Percentiles rank a stretch among this genome's conserved stretches.
Evolutionary conservation across 2,329 filamentous ascomycete genomes (phyloP).

Genomic region (Clonostachys solani): DNA sequence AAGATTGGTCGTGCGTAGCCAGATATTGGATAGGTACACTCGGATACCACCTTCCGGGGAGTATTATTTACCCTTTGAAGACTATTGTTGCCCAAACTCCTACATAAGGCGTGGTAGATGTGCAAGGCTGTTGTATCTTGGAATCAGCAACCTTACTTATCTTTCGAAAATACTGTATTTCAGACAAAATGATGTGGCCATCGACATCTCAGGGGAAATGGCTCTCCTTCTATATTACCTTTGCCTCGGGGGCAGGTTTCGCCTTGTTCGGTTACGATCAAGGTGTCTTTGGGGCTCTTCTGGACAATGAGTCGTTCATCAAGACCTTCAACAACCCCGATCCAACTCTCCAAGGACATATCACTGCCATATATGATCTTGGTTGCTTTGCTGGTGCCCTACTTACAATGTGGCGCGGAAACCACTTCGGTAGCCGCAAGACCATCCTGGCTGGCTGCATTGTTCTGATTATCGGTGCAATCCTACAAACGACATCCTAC

Average conservation of each 20-base stretch:
- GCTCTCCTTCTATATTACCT: slow-evolving; percentile 3
- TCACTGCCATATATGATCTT: slow-evolving; percentile 34
- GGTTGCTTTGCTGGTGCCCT: slow-evolving; percentile 42
- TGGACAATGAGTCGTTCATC: slow-evolving; percentile 15
- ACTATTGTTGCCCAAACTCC: too few relatives aligned
- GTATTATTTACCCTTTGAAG: too few relatives aligned
- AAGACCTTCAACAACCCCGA: slow-evolving; percentile 31
- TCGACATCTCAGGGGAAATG: not conserved
- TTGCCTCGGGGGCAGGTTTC: slow-evolving; percentile 4
- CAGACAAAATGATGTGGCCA: not conserved
- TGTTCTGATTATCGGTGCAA: slow-evolving; percentile 3
- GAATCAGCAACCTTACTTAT: too few relatives aligned
- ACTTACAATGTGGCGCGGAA: slow-evolving; percentile 30
- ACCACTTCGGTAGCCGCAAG: slow-evolving; percentile 33
- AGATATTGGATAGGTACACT: too few relatives aligned
- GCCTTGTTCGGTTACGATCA: slow-evolving; percentile 27
- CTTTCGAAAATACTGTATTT: too few relatives aligned
- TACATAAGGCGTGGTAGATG: too few relatives aligned
- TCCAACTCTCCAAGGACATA: slow-evolving; percentile 14
- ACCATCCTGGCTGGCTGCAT: slow-evolving; percentile 20
- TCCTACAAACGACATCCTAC: slow-evolving; percentile 8
- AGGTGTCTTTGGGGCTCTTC: slow-evolving; percentile 30
- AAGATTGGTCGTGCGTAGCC: too few relatives aligned
- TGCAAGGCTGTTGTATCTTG: too few relatives aligned
- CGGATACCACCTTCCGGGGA: too few relatives aligned